Conservation (phyloP, 352 stramenopile species). For the Phytophthora kernoviae region DNA sequence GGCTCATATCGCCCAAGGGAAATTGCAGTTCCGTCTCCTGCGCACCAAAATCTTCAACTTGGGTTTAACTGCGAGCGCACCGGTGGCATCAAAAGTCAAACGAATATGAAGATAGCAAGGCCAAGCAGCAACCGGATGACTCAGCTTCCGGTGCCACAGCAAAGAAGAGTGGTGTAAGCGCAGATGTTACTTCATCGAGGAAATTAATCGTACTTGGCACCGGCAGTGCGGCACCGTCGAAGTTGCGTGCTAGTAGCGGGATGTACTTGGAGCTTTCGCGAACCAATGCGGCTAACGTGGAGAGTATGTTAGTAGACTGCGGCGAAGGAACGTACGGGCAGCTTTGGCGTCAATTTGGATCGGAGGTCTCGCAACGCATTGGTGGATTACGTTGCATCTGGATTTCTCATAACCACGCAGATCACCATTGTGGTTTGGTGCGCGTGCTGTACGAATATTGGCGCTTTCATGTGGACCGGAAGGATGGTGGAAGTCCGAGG, state of each 20-base stretch:
- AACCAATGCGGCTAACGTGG: conserved; percentile 4
- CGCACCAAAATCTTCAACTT: conserved; percentile 9
- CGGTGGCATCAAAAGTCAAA: conserved; percentile 36
- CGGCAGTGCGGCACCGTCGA: conserved; percentile 95
- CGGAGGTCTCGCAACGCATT: conserved; percentile 43
- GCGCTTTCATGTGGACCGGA: conserved; percentile 24
- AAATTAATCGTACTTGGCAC: conserved; percentile 94
- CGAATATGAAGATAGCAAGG: conserved; percentile 7
- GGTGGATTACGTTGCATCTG: conserved; percentile 89
- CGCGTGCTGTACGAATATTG: conserved; percentile 82
- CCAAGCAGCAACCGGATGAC: not conserved
- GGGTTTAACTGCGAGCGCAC: conserved; percentile 47
- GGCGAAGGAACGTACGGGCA: conserved; percentile 96
- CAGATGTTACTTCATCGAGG: not conserved
- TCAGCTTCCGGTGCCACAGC: not conserved
- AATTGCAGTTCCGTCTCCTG: conserved; percentile 45
- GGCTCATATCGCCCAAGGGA: conserved; percentile 58
- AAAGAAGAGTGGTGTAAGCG: not conserved
- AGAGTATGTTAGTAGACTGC: conserved; percentile 92
- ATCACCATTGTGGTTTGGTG: conserved; percentile 97
- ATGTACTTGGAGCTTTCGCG: conserved; percentile 86
- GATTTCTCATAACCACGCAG: conserved; percentile 97
- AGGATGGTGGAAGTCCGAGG: not conserved
- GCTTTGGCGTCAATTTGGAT: conserved; percentile 71
- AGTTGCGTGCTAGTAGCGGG: conserved; percentile 95